phyloP scores from a whole-genome alignment of 225 moss, liverwort and hornwort genomes.

The Sphagnum tenellum region DNA sequence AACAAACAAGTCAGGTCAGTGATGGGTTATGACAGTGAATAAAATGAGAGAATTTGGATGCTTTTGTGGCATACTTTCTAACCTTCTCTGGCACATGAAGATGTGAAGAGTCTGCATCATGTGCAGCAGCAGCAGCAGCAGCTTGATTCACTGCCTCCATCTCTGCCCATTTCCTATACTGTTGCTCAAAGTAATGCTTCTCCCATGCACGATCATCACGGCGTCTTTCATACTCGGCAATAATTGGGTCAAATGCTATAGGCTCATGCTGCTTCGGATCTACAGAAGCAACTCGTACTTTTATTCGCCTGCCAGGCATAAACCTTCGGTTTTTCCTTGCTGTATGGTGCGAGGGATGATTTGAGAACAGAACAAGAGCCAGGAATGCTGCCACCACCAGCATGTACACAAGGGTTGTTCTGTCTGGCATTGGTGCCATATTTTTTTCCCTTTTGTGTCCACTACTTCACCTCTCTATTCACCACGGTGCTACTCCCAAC shows the following conservation, averaged over 20 bases:
- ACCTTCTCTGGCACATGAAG: too few species aligned
- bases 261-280: slow-evolving; percentile 37
- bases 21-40: too few species aligned
- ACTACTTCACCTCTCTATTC: too few species aligned
- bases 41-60: too few species aligned
- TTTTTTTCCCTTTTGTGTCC: not conserved
- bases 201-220: slow-evolving; percentile 73
- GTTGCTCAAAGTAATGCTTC: slow-evolving; percentile 51
- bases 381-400: slow-evolving; percentile 45
- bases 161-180: slow-evolving; percentile 48
- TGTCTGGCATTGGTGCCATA: slow-evolving; percentile 27
- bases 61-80: too few species aligned
- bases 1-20: too few species aligned
- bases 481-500: too few species aligned
- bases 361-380: slow-evolving; percentile 52
- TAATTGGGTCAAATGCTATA: slow-evolving; percentile 60
- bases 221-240: slow-evolving; percentile 52
- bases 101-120: too few species aligned
- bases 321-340: slow-evolving; percentile 41
- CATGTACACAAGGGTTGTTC: slow-evolving; percentile 42
- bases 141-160: not conserved
- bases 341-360: slow-evolving; percentile 29
- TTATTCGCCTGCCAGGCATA: slow-evolving; percentile 36
- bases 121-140: too few species aligned
- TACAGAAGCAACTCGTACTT: slow-evolving; percentile 19